Base-by-base conservation (phyloP, 1,284 basidiomycete genomes). In the Anthracocystis setariae region DNA sequence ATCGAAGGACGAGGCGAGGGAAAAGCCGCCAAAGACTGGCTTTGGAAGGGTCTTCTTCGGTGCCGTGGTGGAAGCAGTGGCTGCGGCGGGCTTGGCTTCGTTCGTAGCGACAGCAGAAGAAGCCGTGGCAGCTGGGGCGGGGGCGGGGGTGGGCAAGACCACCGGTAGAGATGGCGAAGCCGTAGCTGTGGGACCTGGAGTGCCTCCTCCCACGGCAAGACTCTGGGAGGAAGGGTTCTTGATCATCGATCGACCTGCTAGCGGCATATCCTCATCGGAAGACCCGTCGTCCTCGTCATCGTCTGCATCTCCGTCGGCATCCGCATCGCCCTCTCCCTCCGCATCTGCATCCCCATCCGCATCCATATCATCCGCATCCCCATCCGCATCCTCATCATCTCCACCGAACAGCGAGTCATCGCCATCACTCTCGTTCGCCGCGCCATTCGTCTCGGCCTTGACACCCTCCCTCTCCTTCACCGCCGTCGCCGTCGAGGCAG, bases 261-360 rank as follows among this genome's bases (percentile, higher is more conserved):
- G 56, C 4, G 73, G 74, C 65, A 70, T 58, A 37, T 73, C 71
- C n/a, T 74, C 68, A 27, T 73, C 70, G n/a, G 64, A 64, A 8
- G 59, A 70, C 17, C 83, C 83, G 77, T 68, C 52, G 0, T 71
- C 83, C 57, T 87, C 87, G 9, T 73, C 75, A 9, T 82, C 52
- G 8, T 61, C 57, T 10, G 27, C 58, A 23, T 59, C 58, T 23
- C 13, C 49, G 33, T 54, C 56, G 2, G 42, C 66, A 37, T 78
- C 75, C 15, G 53, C 69, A 35, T 76, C 76, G 2, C 38, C 64
- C 29, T 72, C 65, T 8, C 35, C 63, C 20, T 74, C 72, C 13
- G 48, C 60, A 23, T 76, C 73, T 5, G 25, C 61, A 45, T 74
- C 73, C 8, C 12, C 65, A 21, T 77, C 77, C 20, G 29, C 76